Conservation (phyloP, 2,329 filamentous ascomycete species). For the Aspergillus sp. region DNA sequence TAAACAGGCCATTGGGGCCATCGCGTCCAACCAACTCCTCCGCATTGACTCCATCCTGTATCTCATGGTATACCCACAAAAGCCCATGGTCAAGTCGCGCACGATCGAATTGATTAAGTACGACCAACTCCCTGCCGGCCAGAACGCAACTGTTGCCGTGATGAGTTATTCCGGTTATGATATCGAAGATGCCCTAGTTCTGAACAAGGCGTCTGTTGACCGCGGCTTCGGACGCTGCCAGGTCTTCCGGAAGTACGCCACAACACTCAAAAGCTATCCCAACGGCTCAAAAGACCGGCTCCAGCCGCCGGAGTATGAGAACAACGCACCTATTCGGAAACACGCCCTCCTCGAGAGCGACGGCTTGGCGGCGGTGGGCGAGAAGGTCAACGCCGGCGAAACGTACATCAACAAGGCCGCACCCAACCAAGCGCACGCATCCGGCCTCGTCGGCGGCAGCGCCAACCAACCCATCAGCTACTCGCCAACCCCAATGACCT, state of each 20-base stretch:
- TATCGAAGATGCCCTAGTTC: constrained; percentile 93
- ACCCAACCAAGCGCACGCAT: constrained; percentile 66
- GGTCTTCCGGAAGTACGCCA: constrained; percentile 90
- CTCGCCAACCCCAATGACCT: constrained; percentile 47
- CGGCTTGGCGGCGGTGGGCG: constrained; percentile 79
- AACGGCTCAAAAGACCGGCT: constrained; percentile 61
- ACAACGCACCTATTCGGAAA: constrained; percentile 54
- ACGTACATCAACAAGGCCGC: constrained; percentile 85
- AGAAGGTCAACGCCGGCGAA: constrained; percentile 66
- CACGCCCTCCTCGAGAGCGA: constrained; percentile 71
- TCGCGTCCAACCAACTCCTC: constrained; percentile 96
- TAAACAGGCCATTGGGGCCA: constrained; percentile 98
- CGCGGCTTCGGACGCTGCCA: constrained; percentile 94
- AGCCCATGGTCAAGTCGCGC: constrained; percentile 93
- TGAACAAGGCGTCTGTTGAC: constrained; percentile 94
- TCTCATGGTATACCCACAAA: constrained; percentile 93
- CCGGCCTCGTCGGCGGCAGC: constrained; percentile 52
- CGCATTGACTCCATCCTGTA: constrained; percentile 94
- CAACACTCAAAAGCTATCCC: constrained; percentile 77
- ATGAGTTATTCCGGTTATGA: constrained; percentile 99
- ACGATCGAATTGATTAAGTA: constrained; percentile 96
- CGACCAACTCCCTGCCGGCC: constrained; percentile 90
- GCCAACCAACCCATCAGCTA: constrained; percentile 41
- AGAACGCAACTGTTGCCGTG: constrained; percentile 94
- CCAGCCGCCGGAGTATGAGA: constrained; percentile 54